Evolutionary conservation across 495 filamentous ascomycete genomes (phyloP).

Genomic region (Aspergillus baeticus): DNA sequence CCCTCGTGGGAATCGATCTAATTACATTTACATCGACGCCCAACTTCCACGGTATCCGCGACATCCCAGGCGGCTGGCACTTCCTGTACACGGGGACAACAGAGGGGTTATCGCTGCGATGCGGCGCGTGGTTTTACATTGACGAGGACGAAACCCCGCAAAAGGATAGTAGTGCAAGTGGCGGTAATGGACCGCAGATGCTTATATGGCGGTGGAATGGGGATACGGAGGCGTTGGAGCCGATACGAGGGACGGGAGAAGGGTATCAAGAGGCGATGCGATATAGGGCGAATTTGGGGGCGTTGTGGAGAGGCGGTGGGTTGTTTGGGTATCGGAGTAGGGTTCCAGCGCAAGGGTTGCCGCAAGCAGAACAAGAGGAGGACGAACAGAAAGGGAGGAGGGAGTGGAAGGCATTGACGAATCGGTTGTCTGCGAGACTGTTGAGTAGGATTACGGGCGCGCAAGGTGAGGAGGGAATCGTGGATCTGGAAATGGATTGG

Average conservation of each 20-base stretch:
- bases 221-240: slow-evolving; percentile 31
- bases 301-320: slow-evolving; percentile 40
- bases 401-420: slow-evolving; percentile 45
- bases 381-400: slow-evolving; percentile 30
- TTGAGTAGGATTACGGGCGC: slow-evolving; percentile 40
- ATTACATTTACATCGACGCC: slow-evolving; percentile 53
- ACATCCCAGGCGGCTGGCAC: slow-evolving; percentile 57
- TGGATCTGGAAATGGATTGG: slow-evolving; percentile 23
- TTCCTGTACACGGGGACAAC: slow-evolving; percentile 61
- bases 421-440: slow-evolving; percentile 34
- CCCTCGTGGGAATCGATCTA: slow-evolving; percentile 52
- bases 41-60: slow-evolving; percentile 59
- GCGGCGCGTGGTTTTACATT: slow-evolving; percentile 63
- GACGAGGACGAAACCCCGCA: slow-evolving; percentile 22
- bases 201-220: slow-evolving; percentile 48
- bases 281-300: slow-evolving; percentile 39
- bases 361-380: slow-evolving; percentile 23
- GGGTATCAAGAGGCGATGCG: slow-evolving; percentile 38
- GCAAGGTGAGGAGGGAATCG: slow-evolving; percentile 14
- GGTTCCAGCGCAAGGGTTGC: slow-evolving; percentile 20
- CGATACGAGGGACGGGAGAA: slow-evolving; percentile 24
- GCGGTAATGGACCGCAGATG: slow-evolving; percentile 28
- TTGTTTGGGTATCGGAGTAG: slow-evolving; percentile 45
- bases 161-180: slow-evolving; percentile 5
- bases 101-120: slow-evolving; percentile 53